Evolutionary conservation across 768 basidiomycete genomes (phyloP), one percentile per base, ranked within the genome.

Genomic region (Trametes cinnabarina): DNA sequence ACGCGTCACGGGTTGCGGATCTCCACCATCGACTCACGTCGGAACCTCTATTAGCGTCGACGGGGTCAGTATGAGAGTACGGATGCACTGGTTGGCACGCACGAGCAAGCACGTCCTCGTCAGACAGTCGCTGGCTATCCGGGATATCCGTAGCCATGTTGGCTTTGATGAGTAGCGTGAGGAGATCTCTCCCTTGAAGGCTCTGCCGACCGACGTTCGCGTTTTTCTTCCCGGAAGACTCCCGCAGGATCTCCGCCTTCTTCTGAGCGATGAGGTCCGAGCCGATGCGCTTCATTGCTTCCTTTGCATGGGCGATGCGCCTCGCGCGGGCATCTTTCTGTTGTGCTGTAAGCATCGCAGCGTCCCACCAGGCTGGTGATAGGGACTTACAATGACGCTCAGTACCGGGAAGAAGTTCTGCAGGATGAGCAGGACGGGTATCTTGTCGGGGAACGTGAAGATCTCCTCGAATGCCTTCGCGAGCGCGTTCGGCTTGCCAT

Each of bases 101-200:
- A 86, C 78, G 81, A 8, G 73, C 74, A 2, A 86, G 57, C n/a
- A 90, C 83, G 58, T 90, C 87, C 23, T 77, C 77, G 55, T 90
- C 88, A 0, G 78, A 77, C 71, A 90, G 71, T 30, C 73, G 73
- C 66, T 86, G 84, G 44, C 62, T 72, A 6, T 79, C 79, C 0
- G 81, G 79, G 5, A 85, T 63, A 65, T 89, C 84, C 1, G 77
- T 79, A 0, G 83, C 79, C 72, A 85, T 79, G 66, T 89, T 90
- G 4, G 87, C 86, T 57, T 77, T 77, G 41, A 88, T 73, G 3
- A 89, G 73, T 25, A 87, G 64, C 0, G 82, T 83, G 3, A 89
- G 72, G 2, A 90, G 66, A 70, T 88, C 87, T 14, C 82, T 77
- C 15, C 74, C 74, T 1, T 63, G 60, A 10, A 74, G 50, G 22